Conservation (phyloP, 139 green algal genomes). For the Axilococcus clingmanii region DNA sequence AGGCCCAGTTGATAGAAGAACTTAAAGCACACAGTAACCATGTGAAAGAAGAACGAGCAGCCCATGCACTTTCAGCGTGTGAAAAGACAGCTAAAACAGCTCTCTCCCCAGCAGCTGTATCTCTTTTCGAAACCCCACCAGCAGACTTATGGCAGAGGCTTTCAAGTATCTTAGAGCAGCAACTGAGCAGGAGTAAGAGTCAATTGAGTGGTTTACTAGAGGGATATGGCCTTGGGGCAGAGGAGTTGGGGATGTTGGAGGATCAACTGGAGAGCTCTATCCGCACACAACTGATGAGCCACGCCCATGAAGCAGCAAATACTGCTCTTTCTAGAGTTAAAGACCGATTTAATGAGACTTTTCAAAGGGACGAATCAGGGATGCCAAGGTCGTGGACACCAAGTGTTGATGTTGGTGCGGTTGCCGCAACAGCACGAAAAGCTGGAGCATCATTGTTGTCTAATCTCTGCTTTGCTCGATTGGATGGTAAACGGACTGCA, state of each 20-base stretch:
- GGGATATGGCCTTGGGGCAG: slow-evolving; percentile 32
- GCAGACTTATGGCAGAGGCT: slow-evolving; percentile 59
- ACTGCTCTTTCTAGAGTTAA: slow-evolving; percentile 65
- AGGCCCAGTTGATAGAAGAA: no score
- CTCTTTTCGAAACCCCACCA: slow-evolving; percentile 44
- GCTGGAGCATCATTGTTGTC: slow-evolving; percentile 58
- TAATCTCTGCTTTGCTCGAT: slow-evolving; percentile 38
- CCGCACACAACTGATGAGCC: slow-evolving; percentile 19
- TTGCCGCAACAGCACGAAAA: slow-evolving; percentile 43
- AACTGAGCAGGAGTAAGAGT: slow-evolving; percentile 1
- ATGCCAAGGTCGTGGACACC: slow-evolving; percentile 67
- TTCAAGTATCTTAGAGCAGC: slow-evolving; percentile 18
- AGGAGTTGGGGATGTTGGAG: slow-evolving; percentile 21
- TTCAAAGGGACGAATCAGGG: slow-evolving; percentile 57
- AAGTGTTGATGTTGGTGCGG: slow-evolving; percentile 51
- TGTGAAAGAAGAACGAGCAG: no score
- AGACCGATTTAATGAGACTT: slow-evolving; percentile 64
- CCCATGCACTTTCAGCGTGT: no score
- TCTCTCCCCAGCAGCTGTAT: slow-evolving; percentile 11
- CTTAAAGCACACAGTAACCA: no score
- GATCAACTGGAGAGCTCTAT: slow-evolving; percentile 15
- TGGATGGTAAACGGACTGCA: background rate
- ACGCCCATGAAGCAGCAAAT: slow-evolving; percentile 60
- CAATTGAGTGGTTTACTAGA: slow-evolving; percentile 19
- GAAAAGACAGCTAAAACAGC: no score